phyloP scores from a whole-genome alignment of 208 protist species.

The Leptomonas seymouri region DNA sequence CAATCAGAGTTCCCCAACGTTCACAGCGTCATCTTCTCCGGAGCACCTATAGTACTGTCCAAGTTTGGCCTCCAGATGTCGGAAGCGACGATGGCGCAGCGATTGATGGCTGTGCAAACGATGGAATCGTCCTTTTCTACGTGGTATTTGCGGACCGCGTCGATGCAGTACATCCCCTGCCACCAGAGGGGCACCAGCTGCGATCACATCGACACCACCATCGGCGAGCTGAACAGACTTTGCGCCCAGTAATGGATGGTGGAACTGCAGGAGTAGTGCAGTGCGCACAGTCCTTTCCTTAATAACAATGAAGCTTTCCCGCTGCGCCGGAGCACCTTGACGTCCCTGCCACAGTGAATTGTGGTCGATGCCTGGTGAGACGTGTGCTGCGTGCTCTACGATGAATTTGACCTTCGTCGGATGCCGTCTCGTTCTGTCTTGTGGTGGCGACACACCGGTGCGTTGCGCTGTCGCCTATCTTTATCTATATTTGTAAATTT shows the following conservation, averaged over 20 bases:
- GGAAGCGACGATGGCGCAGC: constrained; percentile 12
- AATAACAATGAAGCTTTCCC: too few species aligned
- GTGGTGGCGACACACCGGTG: too few species aligned
- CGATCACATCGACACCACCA: constrained; percentile 42
- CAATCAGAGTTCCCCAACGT: constrained; percentile 13
- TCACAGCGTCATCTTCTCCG: constrained; percentile 39
- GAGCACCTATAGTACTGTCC: constrained; percentile 22
- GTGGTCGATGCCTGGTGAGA: too few species aligned
- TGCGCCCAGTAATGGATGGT: constrained; percentile 8
- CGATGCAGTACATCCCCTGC: constrained; percentile 54
- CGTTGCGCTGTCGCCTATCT: neutral
- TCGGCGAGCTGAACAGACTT: constrained; percentile 25
- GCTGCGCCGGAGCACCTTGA: too few species aligned
- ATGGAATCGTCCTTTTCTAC: constrained; percentile 30
- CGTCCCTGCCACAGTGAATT: too few species aligned
- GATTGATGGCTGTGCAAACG: constrained; percentile 38
- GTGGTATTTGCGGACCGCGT: constrained; percentile 41
- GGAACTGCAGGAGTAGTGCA: too few species aligned
- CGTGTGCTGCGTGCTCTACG: too few species aligned
- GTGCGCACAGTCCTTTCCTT: too few species aligned
- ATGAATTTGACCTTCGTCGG: too few species aligned
- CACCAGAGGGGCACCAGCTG: constrained; percentile 24
- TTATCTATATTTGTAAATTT: neutral
- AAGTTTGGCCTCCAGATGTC: constrained; percentile 10
- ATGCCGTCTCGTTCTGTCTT: neutral